These are phyloP conservation scores for Thymus mandschuricus DNA, from an alignment of 257 asterid genomes.

Conservation along the genomic window DNA sequence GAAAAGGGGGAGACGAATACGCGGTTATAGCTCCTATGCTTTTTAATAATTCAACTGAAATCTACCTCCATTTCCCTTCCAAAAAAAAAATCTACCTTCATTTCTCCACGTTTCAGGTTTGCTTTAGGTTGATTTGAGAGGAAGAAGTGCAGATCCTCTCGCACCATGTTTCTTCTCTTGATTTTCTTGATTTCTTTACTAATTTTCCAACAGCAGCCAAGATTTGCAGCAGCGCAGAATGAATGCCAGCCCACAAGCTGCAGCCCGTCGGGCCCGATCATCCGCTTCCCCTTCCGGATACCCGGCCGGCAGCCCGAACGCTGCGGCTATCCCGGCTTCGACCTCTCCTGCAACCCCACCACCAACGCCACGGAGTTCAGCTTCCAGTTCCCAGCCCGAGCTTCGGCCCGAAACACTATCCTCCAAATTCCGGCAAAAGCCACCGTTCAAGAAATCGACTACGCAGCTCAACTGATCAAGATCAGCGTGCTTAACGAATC, in stretches of 20 bases:
- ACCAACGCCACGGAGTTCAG: slow-evolving; percentile 46
- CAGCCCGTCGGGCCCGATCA: slow-evolving; percentile 45
- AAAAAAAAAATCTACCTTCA: too few relatives aligned
- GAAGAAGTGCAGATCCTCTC: neutral
- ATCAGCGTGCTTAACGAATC: slow-evolving; percentile 34
- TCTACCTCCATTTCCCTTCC: too few relatives aligned
- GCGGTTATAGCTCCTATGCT: neutral
- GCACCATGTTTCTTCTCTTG: slow-evolving; percentile 28
- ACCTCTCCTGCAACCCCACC: slow-evolving; percentile 52
- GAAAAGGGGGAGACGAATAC: neutral
- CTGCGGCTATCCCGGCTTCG: slow-evolving; percentile 67
- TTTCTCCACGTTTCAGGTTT: too few relatives aligned
- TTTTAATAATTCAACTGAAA: neutral
- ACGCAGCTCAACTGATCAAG: slow-evolving; percentile 43
- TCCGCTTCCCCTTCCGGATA: slow-evolving; percentile 70
- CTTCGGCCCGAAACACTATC: slow-evolving; percentile 42
- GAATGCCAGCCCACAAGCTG: slow-evolving; percentile 67
- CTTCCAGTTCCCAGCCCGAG: slow-evolving; percentile 52
- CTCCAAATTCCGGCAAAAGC: slow-evolving; percentile 51
- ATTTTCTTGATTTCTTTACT: slow-evolving; percentile 28
- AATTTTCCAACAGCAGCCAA: slow-evolving; percentile 19
- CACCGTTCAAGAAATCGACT: slow-evolving; percentile 44
- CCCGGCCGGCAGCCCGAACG: slow-evolving; percentile 49
- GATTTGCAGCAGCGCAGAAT: slow-evolving; percentile 47
- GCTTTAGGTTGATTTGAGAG: too few relatives aligned